Evolutionary conservation across 192 early-diverging fungal species (phyloP).

Genomic region (Endogone sp.): DNA sequence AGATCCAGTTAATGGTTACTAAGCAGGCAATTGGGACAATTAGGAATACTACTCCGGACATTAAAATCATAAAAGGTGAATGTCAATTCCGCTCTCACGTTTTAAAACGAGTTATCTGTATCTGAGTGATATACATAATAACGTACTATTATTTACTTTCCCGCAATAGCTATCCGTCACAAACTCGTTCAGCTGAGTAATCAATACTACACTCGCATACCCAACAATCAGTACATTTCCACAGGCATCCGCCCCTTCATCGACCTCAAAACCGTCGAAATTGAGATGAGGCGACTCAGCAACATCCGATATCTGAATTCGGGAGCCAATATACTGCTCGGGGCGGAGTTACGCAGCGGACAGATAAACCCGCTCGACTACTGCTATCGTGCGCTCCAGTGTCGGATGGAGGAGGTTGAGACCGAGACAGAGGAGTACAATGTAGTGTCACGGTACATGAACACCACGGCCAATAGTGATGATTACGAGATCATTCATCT

Average conservation of each 20-base stretch:
- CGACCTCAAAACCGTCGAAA: not conserved
- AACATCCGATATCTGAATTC: conserved; percentile 24
- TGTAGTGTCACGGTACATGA: conserved; percentile 22
- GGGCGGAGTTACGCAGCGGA: conserved; percentile 16
- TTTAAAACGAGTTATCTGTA: too few relatives aligned
- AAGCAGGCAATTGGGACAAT: not conserved
- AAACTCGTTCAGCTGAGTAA: conserved; percentile 32
- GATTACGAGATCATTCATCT: conserved; percentile 37
- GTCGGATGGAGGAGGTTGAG: conserved; percentile 9
- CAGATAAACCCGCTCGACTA: conserved; percentile 27
- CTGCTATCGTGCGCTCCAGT: conserved; percentile 20
- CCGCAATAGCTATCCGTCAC: not conserved
- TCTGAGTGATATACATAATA: not conserved
- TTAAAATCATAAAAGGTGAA: conserved; percentile 3
- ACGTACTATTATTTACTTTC: conserved; percentile 11
- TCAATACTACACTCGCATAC: conserved; percentile 72
- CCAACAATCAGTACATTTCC: conserved; percentile 51
- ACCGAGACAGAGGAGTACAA: conserved; percentile 7
- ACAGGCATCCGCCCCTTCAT: conserved; percentile 45
- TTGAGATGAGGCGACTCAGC: conserved; percentile 7
- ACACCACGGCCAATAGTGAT: not conserved
- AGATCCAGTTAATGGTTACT: not conserved
- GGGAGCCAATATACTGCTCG: conserved; percentile 25
- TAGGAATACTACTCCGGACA: not conserved
- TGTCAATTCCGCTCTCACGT: not conserved